Percentiles rank a stretch among this genome's conserved stretches.
These are phyloP conservation scores for Chrysoporthe austroafricana DNA, from an alignment of 2,329 filamentous ascomycete species.

Conservation along the genomic window DNA sequence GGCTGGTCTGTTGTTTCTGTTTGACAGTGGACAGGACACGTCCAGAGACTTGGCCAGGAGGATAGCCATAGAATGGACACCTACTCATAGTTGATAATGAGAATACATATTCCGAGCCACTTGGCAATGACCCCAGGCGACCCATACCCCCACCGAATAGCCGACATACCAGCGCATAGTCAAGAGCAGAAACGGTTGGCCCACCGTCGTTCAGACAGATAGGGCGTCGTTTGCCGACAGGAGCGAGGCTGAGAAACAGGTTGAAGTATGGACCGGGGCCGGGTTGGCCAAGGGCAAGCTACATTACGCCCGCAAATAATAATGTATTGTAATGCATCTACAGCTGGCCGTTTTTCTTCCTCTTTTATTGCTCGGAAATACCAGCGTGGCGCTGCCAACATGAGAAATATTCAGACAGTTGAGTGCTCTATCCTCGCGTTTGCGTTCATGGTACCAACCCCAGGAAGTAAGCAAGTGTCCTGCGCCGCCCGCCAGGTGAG, in stretches of 20 bases:
- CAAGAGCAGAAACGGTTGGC: background rate
- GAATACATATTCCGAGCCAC: background rate
- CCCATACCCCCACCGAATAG: too few species aligned
- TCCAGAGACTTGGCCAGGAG: too few species aligned
- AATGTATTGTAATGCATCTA: background rate
- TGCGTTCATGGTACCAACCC: background rate
- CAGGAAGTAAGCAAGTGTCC: background rate
- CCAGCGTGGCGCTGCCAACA: background rate
- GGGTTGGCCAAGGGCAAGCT: background rate
- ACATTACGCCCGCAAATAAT: background rate
- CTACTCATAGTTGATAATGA: constrained; percentile 9
- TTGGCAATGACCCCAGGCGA: background rate
- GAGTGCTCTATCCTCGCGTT: background rate
- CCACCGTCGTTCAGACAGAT: too few species aligned
- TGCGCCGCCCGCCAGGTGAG: background rate
- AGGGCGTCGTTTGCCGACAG: too few species aligned
- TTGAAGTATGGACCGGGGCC: background rate
- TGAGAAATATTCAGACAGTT: background rate
- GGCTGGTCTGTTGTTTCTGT: background rate
- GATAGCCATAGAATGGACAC: background rate
- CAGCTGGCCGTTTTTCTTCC: too few species aligned
- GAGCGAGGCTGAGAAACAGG: background rate
- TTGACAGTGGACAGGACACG: too few species aligned
- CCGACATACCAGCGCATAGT: too few species aligned
- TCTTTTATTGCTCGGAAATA: background rate